Evolutionary conservation across 2,329 filamentous ascomycete genomes (phyloP).

Genomic region (Claviceps sp.): DNA sequence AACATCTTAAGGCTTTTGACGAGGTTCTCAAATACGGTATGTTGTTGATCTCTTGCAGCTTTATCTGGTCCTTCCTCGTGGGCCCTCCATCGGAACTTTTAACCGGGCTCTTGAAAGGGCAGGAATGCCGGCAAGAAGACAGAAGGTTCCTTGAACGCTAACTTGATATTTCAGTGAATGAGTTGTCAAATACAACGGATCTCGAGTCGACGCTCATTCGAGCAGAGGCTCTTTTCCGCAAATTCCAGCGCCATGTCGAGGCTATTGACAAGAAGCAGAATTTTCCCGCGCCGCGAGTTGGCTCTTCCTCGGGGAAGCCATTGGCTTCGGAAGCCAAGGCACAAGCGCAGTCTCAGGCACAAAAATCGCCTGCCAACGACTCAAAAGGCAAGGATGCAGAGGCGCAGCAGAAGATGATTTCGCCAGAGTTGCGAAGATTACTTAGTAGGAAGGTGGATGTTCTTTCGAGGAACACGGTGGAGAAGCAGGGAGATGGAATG

Average conservation of each 20-base stretch:
- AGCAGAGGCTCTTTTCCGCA: slow-evolving; percentile 76
- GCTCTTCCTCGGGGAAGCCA: slow-evolving; percentile 7
- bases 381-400: slow-evolving; percentile 23
- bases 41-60: slow-evolving; percentile 16
- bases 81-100: too few species aligned
- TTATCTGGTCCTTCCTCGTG: background rate
- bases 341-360: background rate
- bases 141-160: background rate
- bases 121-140: background rate
- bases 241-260: slow-evolving; percentile 80
- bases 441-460: slow-evolving; percentile 35
- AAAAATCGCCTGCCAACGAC: slow-evolving; percentile 5
- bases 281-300: slow-evolving; percentile 46
- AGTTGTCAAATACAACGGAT: slow-evolving; percentile 86
- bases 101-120: too few species aligned
- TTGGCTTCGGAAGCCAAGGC: background rate
- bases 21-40: slow-evolving; percentile 92
- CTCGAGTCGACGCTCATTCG: slow-evolving; percentile 73
- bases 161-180: slow-evolving; percentile 54
- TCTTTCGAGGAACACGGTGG: slow-evolving; percentile 24
- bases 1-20: slow-evolving; percentile 85
- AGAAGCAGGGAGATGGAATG: slow-evolving; percentile 23
- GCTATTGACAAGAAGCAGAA: slow-evolving; percentile 84
- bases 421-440: slow-evolving; percentile 41
- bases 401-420: slow-evolving; percentile 33